These are phyloP conservation scores for Tetracladium marchalianum DNA, from an alignment of 495 filamentous ascomycete species.

Conservation along the genomic window DNA sequence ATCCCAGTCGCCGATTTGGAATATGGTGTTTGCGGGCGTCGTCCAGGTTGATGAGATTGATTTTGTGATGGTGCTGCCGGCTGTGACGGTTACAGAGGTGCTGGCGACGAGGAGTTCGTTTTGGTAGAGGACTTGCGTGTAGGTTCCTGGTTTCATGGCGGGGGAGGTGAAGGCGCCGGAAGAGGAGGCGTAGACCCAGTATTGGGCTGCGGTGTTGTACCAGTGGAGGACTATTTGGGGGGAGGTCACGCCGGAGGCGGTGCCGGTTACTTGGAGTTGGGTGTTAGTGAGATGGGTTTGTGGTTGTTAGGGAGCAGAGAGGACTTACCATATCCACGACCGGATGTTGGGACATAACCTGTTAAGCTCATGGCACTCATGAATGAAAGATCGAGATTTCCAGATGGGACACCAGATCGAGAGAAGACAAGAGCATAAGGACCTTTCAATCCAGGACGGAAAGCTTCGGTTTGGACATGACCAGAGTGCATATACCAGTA, in stretches of 20 bases:
- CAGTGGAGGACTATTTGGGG: conserved; percentile 52
- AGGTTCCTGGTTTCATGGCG: conserved; percentile 56
- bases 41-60: conserved; percentile 40
- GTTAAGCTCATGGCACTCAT: conserved; percentile 45
- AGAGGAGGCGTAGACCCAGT: conserved; percentile 48
- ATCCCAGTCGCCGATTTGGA: conserved; percentile 55
- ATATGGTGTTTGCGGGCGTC: conserved; percentile 39
- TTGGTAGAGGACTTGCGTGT: conserved; percentile 59
- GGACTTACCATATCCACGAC: conserved; percentile 42
- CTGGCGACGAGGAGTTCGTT: conserved; percentile 49
- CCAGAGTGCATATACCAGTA: conserved; percentile 65
- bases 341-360: conserved; percentile 45
- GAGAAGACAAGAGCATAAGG: conserved; percentile 55
- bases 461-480: conserved; percentile 53
- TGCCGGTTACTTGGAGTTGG: conserved; percentile 25
- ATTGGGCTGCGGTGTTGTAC: conserved; percentile 53
- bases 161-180: conserved; percentile 49
- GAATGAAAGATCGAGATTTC: conserved; percentile 46
- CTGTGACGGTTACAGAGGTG: conserved; percentile 40
- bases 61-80: conserved; percentile 40
- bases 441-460: conserved; percentile 55
- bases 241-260: conserved; percentile 37
- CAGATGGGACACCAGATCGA: conserved; percentile 42
- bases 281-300: too few species aligned
- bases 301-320: too few species aligned